Evolutionary conservation across 768 basidiomycete genomes (phyloP).

Genomic region (Tulasnella sp.): DNA sequence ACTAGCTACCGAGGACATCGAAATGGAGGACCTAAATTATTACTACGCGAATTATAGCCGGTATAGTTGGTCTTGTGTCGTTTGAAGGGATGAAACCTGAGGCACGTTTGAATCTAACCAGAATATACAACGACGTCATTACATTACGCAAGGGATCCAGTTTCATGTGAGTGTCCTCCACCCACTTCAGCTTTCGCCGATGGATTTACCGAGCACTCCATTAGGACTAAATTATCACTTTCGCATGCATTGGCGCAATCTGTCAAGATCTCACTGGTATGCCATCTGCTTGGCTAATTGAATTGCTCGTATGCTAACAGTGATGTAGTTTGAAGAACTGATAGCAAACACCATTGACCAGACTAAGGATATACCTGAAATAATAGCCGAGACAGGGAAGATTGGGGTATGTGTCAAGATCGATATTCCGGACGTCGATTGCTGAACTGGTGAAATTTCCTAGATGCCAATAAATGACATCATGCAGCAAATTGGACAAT

Average conservation of each 20-base stretch:
- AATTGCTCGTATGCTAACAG: not conserved
- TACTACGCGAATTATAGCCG: constrained; percentile 96
- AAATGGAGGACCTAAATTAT: constrained; percentile 95
- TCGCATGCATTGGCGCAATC: constrained; percentile 94
- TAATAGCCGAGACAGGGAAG: constrained; percentile 87
- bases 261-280: constrained; percentile 86
- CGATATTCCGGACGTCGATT: constrained; percentile 12
- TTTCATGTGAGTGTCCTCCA: constrained; percentile 60
- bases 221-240: constrained; percentile 87
- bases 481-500: constrained; percentile 92
- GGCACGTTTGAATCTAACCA: constrained; percentile 19
- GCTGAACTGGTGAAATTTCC: not conserved
- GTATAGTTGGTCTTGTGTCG: constrained; percentile 41
- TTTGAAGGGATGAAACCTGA: too few relatives aligned
- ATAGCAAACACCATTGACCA: constrained; percentile 90
- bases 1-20: constrained; percentile 70
- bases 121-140: constrained; percentile 97
- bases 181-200: constrained; percentile 14
- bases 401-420: constrained; percentile 43
- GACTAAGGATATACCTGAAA: constrained; percentile 90
- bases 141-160: constrained; percentile 84
- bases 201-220: constrained; percentile 3
- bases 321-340: constrained; percentile 68
- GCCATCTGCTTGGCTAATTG: constrained; percentile 15
- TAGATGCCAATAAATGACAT: constrained; percentile 53